Evolutionary conservation across 1,284 basidiomycete species (phyloP).

Genomic region (Violaceomyces palustris): DNA sequence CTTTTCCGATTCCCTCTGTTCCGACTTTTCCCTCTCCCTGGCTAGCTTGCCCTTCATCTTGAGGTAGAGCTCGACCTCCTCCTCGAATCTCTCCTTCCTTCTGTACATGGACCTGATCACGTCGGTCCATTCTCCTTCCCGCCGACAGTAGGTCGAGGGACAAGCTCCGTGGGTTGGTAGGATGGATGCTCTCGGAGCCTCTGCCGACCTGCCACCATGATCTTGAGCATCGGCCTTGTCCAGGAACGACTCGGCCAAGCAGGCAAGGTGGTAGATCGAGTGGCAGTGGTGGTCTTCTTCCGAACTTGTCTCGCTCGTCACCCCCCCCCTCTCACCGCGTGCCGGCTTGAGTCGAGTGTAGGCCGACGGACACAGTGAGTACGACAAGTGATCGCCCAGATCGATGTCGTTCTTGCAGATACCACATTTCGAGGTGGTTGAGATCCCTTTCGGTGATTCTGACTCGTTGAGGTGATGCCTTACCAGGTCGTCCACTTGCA

Average conservation of each 20-base stretch:
- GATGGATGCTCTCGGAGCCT: background rate
- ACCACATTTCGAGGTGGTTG: too few relatives aligned
- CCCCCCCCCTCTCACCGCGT: too few relatives aligned
- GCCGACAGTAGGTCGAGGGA: conserved; percentile 1
- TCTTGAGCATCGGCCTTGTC: background rate
- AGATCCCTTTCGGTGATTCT: background rate
- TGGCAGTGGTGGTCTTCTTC: conserved; percentile 54
- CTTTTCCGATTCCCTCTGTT: too few relatives aligned
- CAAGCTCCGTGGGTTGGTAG: conserved; percentile 31
- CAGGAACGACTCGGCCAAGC: conserved; percentile 65
- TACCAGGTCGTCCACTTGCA: background rate
- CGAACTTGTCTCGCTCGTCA: background rate
- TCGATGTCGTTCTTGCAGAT: background rate
- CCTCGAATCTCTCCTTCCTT: conserved; percentile 10
- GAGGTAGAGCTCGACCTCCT: too few relatives aligned
- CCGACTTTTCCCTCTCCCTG: too few relatives aligned
- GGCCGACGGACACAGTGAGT: conserved; percentile 7
- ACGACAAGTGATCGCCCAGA: background rate
- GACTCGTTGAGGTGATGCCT: background rate
- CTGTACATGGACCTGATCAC: conserved; percentile 28
- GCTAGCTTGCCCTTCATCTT: too few relatives aligned
- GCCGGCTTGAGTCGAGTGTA: background rate
- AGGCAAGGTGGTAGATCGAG: conserved; percentile 64
- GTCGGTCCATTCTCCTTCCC: conserved; percentile 19
- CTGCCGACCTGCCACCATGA: too few relatives aligned